Conservation (phyloP, 805 yeast genomes). For the Wickerhamomyces silvicola region DNA sequence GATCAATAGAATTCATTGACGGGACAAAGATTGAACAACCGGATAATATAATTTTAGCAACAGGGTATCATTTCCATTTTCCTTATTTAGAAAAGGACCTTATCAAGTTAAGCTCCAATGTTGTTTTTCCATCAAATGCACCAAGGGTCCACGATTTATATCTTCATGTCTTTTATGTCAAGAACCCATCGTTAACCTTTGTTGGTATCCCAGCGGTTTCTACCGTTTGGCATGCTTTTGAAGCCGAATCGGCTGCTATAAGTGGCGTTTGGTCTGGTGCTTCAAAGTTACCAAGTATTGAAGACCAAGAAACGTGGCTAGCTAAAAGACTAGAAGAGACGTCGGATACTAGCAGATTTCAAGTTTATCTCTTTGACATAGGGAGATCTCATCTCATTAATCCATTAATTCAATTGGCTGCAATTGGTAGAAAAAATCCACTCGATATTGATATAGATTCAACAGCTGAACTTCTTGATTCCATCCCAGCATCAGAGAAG, state of each 20-base stretch:
- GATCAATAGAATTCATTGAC: slow-evolving; percentile 23
- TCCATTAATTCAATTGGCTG: slow-evolving; percentile 17
- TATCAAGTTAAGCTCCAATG: slow-evolving; percentile 16
- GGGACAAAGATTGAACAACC: slow-evolving; percentile 25
- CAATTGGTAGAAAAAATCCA: slow-evolving; percentile 23
- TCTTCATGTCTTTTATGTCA: slow-evolving; percentile 32
- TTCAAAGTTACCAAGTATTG: slow-evolving; percentile 28
- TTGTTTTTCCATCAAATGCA: slow-evolving; percentile 11
- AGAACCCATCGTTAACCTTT: slow-evolving; percentile 36
- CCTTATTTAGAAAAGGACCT: slow-evolving; percentile 24
- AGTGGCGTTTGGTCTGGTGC: slow-evolving; percentile 44
- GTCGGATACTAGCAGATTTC: slow-evolving; percentile 19
- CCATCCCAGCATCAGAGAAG: background rate
- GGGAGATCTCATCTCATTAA: slow-evolving; percentile 22
- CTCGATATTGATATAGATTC: slow-evolving; percentile 10
- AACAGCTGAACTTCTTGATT: background rate
- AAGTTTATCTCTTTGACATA: slow-evolving; percentile 22
- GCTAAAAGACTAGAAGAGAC: slow-evolving; percentile 15
- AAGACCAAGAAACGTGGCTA: slow-evolving; percentile 31
- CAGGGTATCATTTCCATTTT: slow-evolving; percentile 34
- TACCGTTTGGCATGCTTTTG: slow-evolving; percentile 40
- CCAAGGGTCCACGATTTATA: slow-evolving; percentile 18
- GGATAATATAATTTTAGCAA: slow-evolving; percentile 30
- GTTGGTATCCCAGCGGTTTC: slow-evolving; percentile 34
- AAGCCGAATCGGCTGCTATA: slow-evolving; percentile 41